phyloP scores from a whole-genome alignment of 1,284 basidiomycete genomes.

The Boletus albobrunnescens region DNA sequence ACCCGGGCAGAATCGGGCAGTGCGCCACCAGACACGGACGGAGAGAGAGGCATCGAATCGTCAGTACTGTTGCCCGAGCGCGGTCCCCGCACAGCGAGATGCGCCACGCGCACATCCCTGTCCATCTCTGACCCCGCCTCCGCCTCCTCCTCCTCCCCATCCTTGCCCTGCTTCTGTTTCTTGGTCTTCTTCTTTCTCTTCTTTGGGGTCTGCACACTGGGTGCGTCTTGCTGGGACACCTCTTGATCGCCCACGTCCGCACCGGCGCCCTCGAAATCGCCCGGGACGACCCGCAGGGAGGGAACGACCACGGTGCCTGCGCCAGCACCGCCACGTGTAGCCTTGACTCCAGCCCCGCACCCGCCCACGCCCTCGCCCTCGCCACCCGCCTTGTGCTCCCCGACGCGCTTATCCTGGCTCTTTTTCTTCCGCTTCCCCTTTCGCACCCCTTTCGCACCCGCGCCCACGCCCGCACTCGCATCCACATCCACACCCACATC shows the following conservation, averaged over 20 bases:
- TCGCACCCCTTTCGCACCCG: no score
- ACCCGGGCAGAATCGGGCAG: background rate
- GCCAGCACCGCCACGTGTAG: no score
- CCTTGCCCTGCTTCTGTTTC: background rate
- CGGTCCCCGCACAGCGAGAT: background rate
- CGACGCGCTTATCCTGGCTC: no score
- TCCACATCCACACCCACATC: no score
- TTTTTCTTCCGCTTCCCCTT: background rate
- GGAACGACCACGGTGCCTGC: no score
- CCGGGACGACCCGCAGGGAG: conserved; percentile 6
- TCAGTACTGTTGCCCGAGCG: conserved; percentile 20
- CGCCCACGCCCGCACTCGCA: background rate
- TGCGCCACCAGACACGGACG: conserved; percentile 4
- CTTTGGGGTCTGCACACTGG: conserved; percentile 44
- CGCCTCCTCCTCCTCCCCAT: conserved; percentile 21
- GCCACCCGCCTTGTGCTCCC: no score
- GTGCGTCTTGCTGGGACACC: conserved; percentile 41
- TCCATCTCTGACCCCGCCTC: conserved; percentile 10
- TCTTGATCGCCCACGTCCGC: background rate
- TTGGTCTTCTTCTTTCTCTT: conserved; percentile 48
- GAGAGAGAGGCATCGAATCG: conserved; percentile 3
- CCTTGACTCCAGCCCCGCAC: background rate
- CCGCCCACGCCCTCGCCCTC: background rate
- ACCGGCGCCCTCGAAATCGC: conserved; percentile 8
- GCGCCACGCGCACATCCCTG: conserved; percentile 1